Percentiles rank a stretch among this genome's conserved stretches.
phyloP scores from a whole-genome alignment of 2,329 filamentous ascomycete genomes.

The Claviceps quebecensis region DNA sequence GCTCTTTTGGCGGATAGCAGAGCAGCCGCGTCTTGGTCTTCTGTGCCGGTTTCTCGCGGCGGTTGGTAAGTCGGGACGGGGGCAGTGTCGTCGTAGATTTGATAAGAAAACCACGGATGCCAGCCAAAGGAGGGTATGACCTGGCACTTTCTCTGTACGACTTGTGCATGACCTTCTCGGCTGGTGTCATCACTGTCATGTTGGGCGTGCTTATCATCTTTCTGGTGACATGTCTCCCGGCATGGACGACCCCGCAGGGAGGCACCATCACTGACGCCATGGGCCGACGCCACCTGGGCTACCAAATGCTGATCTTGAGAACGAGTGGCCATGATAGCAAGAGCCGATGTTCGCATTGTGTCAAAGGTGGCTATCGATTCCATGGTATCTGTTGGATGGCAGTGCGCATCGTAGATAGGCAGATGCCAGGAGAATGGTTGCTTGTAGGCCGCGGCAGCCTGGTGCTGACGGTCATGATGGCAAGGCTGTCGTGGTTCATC shows the following conservation, averaged over 20 bases:
- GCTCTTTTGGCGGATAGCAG: conserved; percentile 24
- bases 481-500: background rate
- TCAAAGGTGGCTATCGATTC: conserved; percentile 41
- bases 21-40: conserved; percentile 9
- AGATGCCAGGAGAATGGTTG: conserved; percentile 51
- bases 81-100: conserved; percentile 50
- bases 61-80: conserved; percentile 22
- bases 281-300: conserved; percentile 41
- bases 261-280: conserved; percentile 26
- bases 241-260: background rate
- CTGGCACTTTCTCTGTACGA: conserved; percentile 6
- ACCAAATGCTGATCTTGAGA: conserved; percentile 64
- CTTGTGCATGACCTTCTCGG: background rate
- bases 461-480: background rate
- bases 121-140: conserved; percentile 65
- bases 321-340: conserved; percentile 68
- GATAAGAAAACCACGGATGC: conserved; percentile 78
- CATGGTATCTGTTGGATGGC: conserved; percentile 72
- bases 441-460: background rate
- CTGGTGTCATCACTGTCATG: too few species aligned
- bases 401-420: conserved; percentile 66
- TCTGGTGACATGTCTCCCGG: background rate
- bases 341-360: conserved; percentile 47
- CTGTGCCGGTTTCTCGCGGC: conserved; percentile 7
- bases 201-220: background rate